phyloP scores from a whole-genome alignment of 192 early-diverging fungal species.

The Linnemannia elongata region DNA sequence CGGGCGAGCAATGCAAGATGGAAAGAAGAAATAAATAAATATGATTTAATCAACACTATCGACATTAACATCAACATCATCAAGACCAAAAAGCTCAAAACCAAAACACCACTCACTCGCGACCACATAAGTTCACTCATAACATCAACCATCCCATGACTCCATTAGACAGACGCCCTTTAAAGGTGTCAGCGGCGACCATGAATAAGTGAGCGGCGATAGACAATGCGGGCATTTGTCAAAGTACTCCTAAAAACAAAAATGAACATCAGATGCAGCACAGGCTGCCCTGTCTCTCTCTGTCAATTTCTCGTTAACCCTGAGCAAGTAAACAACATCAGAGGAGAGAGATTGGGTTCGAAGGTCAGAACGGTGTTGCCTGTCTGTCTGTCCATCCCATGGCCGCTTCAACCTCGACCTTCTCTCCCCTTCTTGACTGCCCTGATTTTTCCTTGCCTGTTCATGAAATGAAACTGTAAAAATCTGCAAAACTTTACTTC shows the following conservation, averaged over 20 bases:
- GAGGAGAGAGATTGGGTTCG: not conserved
- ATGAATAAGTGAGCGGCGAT: not conserved
- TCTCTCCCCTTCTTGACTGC: not conserved
- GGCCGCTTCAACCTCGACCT: not conserved
- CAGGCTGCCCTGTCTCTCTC: not conserved
- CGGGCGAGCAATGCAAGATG: too few relatives aligned
- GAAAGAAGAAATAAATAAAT: too few relatives aligned
- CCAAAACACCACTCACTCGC: too few relatives aligned
- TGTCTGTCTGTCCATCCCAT: not conserved
- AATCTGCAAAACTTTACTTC: not conserved
- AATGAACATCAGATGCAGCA: not conserved
- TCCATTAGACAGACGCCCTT: not conserved
- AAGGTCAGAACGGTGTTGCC: not conserved
- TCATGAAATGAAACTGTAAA: conserved; percentile 4
- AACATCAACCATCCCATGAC: not conserved
- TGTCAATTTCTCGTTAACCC: not conserved
- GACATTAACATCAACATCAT: too few relatives aligned
- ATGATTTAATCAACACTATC: too few relatives aligned
- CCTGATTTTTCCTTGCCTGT: not conserved
- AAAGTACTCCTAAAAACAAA: not conserved
- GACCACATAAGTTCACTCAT: too few relatives aligned
- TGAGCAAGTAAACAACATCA: not conserved
- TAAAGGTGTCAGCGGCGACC: not conserved
- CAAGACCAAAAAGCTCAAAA: too few relatives aligned
- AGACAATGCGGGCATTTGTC: not conserved